A percentile compares a stretch with the other conserved stretches of the same genome.
phyloP scores from a whole-genome alignment of 2,329 filamentous ascomycete species.

The Alternaria brassicae region DNA sequence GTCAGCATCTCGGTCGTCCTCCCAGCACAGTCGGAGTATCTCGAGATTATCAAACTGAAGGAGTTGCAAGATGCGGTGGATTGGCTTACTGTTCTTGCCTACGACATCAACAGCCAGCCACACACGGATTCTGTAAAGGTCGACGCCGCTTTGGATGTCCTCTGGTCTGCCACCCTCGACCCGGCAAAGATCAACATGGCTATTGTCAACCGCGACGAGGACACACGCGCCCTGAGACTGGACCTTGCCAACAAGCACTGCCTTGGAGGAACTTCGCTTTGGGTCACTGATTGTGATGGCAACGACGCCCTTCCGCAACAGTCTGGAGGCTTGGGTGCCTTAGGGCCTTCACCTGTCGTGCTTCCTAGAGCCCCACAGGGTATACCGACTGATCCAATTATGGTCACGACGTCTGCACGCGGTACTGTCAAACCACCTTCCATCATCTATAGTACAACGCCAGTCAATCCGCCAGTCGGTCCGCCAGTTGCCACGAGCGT shows the following conservation, averaged over 20 bases:
- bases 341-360: not conserved
- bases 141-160: slow-evolving; percentile 50
- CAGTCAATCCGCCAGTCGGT: not conserved
- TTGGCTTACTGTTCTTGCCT: slow-evolving; percentile 57
- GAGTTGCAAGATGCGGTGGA: slow-evolving; percentile 42
- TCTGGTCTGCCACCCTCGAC: slow-evolving; percentile 56
- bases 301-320: not conserved
- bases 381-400: not conserved
- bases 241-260: slow-evolving; percentile 24
- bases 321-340: not conserved
- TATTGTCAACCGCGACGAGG: slow-evolving; percentile 55
- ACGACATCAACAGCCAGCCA: slow-evolving; percentile 54
- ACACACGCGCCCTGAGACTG: slow-evolving; percentile 11
- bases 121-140: slow-evolving; percentile 61
- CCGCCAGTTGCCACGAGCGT: not conserved
- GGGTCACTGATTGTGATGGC: slow-evolving; percentile 29
- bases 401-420: not conserved
- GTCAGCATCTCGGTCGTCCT: slow-evolving; percentile 36
- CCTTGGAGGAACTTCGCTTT: slow-evolving; percentile 34
- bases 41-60: slow-evolving; percentile 36
- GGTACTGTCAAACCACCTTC: not conserved
- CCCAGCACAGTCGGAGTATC: slow-evolving; percentile 37
- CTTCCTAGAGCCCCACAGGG: not conserved
- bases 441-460: not conserved
- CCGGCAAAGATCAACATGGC: slow-evolving; percentile 56